Conservation (phyloP, 176 grass and related monocot genomes). For the Hsuehochloa calcarea region DNA sequence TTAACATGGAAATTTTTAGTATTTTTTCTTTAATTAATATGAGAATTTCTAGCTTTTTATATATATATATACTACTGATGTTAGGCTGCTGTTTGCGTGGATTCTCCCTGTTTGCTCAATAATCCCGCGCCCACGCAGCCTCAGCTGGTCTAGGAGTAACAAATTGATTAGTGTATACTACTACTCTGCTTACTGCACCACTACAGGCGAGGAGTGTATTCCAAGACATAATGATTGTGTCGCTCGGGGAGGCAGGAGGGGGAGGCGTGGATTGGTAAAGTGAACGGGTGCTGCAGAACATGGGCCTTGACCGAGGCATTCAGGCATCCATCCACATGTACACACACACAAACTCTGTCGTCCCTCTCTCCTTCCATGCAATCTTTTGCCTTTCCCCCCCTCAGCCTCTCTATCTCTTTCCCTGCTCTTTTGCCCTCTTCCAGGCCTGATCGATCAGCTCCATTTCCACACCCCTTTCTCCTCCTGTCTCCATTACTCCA, state of each 20-base stretch:
- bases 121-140: slow-evolving; percentile 45
- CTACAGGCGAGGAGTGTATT: slow-evolving; percentile 69
- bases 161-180: neutral
- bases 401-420: slow-evolving; percentile 1
- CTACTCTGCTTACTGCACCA: neutral
- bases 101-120: slow-evolving; percentile 33
- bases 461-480: slow-evolving; percentile 42
- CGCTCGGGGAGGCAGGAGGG: slow-evolving; percentile 69
- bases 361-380: slow-evolving; percentile 51
- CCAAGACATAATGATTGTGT: slow-evolving; percentile 98
- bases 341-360: slow-evolving; percentile 1
- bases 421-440: slow-evolving; percentile 28
- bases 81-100: slow-evolving; percentile 20
- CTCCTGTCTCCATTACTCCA: slow-evolving; percentile 60
- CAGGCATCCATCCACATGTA: neutral
- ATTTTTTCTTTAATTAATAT: too few relatives aligned
- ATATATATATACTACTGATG: neutral
- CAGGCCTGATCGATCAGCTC: slow-evolving; percentile 49
- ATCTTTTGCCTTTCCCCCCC: slow-evolving; percentile 21
- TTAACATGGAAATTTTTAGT: too few relatives aligned
- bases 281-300: slow-evolving; percentile 55
- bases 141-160: neutral
- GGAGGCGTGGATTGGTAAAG: slow-evolving; percentile 89
- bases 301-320: slow-evolving; percentile 69
- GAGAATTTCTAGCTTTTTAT: too few relatives aligned